A percentile compares a stretch with the other conserved stretches of the same genome.
Evolutionary conservation across 1,284 basidiomycete species (phyloP).

Genomic region (Phylloboletellus chloephorus): DNA sequence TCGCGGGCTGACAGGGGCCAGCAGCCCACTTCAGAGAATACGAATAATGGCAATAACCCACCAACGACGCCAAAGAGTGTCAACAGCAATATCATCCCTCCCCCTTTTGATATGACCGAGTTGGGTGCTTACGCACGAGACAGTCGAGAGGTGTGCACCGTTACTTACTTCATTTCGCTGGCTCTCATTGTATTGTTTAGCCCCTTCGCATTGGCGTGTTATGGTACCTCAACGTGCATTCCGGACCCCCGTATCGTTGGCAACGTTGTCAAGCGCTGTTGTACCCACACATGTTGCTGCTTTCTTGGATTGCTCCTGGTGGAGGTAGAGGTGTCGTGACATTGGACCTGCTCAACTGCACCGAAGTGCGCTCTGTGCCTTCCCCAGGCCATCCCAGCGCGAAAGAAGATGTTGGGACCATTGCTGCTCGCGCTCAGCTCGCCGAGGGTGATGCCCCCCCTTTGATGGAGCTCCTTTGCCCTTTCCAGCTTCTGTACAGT

Average conservation of each 20-base stretch:
- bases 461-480: constrained; percentile 69
- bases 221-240: constrained; percentile 89
- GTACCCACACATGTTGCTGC: constrained; percentile 71
- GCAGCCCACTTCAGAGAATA: constrained; percentile 13
- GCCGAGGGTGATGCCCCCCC: constrained; percentile 40
- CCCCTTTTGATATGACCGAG: constrained; percentile 44
- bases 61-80: constrained; percentile 27
- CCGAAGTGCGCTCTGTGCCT: constrained; percentile 73
- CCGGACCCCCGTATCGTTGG: constrained; percentile 73
- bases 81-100: constrained; percentile 36
- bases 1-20: constrained; percentile 39
- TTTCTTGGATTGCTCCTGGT: constrained; percentile 77
- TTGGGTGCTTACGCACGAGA: constrained; percentile 40
- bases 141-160: constrained; percentile 43
- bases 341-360: constrained; percentile 78
- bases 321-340: constrained; percentile 78
- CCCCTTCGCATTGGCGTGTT: constrained; percentile 76
- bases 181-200: constrained; percentile 38
- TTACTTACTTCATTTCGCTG: constrained; percentile 28
- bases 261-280: constrained; percentile 79
- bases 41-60: constrained; percentile 16
- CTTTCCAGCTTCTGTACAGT: constrained; percentile 82
- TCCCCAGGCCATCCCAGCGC: constrained; percentile 74
- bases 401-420: constrained; percentile 76
- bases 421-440: constrained; percentile 64